Conservation (phyloP, 257 asterid genomes). For the Nicotiana obtusifolia region DNA sequence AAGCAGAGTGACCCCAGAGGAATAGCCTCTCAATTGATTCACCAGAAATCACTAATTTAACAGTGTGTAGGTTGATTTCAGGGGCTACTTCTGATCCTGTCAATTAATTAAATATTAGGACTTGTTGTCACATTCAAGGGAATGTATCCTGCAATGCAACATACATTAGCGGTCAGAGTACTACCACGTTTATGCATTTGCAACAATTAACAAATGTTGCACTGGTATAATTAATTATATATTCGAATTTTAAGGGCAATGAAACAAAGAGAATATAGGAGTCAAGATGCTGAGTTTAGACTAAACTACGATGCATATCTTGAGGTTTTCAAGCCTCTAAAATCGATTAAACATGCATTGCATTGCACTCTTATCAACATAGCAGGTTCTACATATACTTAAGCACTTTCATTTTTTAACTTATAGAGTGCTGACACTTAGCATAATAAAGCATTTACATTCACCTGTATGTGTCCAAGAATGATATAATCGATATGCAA, state of each 20-base stretch:
- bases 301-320: background rate
- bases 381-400: background rate
- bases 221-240: background rate
- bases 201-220: constrained; percentile 19
- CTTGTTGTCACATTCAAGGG: constrained; percentile 60
- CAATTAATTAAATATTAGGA: constrained; percentile 83
- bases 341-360: background rate
- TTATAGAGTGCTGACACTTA: background rate
- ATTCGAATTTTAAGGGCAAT: background rate
- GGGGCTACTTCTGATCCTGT: constrained; percentile 52
- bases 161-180: constrained; percentile 33
- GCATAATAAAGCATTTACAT: background rate
- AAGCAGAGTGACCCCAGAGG: constrained; percentile 93
- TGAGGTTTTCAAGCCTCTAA: background rate
- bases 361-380: background rate
- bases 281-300: background rate
- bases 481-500: background rate
- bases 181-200: constrained; percentile 15
- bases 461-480: background rate
- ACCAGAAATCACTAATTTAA: constrained; percentile 41
- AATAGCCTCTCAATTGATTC: constrained; percentile 82
- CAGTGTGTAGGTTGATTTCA: constrained; percentile 36
- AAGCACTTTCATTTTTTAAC: background rate
- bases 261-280: background rate
- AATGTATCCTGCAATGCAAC: constrained; percentile 66